Base-by-base conservation (phyloP, 139 green algal species). In the Micractinium sp. region DNA sequence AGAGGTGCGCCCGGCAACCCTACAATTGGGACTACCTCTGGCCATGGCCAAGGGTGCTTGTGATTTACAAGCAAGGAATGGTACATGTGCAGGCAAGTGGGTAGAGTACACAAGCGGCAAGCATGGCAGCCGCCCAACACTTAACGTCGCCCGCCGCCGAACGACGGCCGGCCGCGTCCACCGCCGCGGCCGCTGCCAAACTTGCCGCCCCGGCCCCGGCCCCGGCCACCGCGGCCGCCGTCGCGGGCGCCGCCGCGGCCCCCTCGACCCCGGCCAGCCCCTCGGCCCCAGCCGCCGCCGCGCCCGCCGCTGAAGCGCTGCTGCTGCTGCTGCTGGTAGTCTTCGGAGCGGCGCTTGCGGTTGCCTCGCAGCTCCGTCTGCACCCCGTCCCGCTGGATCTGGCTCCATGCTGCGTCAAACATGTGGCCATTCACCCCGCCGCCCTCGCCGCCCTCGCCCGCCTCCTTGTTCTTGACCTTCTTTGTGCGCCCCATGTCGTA, bases 401-500 rank as follows among this genome's bases (percentile, higher is more conserved):
- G 31, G n/a, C 53, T 47, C 75, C 81, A 91, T 13, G 88, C 79
- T 0, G 66, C 81, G 38, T 91, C 81, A 82, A 91, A 91, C 20
- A 18, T 31, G 9, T 5, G 35, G 27, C 67, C 39, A 31, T 33
- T 39, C 12, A 87, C 9, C 23, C 47, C 56, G 41, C n/a, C 77
- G 36, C 36, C 41, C 19, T 35, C 80, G 47, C 16, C 71, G 22
- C 35, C 85, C 22, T 36, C 73, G 20, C 61, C 87, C 23, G 16
- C 73, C 63, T 3, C 31, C 67, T 85, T 91, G 80, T 27, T 83
- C n/a, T 84, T 83, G 13, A 95, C 89, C 86, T 93, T 94, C 61
- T 95, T 95, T 2, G 71, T 39, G 74, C 81, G 85, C 9, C 93
- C 93, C 9, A 29, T 66, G 90, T 95, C 93, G 82, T 95, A 95